Evolutionary conservation across 306 rosid species (phyloP), one percentile per base, ranked within the genome.

Genomic region (Vachellia collinsii): DNA sequence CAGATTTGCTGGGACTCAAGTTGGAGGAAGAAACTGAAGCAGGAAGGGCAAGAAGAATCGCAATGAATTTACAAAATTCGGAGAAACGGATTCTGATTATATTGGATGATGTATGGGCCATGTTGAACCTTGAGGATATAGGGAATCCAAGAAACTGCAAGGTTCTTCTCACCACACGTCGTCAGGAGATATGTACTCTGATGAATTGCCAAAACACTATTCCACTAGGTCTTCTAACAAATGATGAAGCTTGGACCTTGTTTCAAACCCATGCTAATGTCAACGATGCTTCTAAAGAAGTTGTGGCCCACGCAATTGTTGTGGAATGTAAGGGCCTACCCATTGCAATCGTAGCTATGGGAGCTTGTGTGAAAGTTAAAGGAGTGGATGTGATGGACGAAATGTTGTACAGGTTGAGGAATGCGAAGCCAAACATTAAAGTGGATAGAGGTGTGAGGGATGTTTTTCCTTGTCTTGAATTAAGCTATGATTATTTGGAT

Each of bases 1-100:
- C 76, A 3, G 76, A 72, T 25, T 0, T 16, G 23, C 48, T 72
- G 61, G 61, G 25, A 0, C 23, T 72, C 0, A 0, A 72, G 3
- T 14, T 72, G 0, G 0, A 25, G 2, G 29, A 72, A 22, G 1
- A 71, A 6, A 13, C 14, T 3, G 0, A 16, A 13, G 0, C 0
- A 0, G 76, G 43, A 48, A 29, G 16, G 23, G 76, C 76, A 25
- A 29, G 3, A 29, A 2, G 16, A 48, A 8, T 72, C 1, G 39
- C 76, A 29, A 0, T 29, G 3, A 16, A 44, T 25, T 14, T 72
- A 9, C 13, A 48, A 16, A 48, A 17, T 6, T n/a, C n/a, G 9
- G 2, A 3, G 44, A 37, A 8, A 5, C n/a, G 23, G 7, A 65
- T 65, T 16, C 3, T 65, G n/a, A 36, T 65, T 1, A 65, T 65